These are phyloP conservation scores for Selenicereus undatus DNA, from an alignment of 148 eudicot genomes.

Conservation along the genomic window DNA sequence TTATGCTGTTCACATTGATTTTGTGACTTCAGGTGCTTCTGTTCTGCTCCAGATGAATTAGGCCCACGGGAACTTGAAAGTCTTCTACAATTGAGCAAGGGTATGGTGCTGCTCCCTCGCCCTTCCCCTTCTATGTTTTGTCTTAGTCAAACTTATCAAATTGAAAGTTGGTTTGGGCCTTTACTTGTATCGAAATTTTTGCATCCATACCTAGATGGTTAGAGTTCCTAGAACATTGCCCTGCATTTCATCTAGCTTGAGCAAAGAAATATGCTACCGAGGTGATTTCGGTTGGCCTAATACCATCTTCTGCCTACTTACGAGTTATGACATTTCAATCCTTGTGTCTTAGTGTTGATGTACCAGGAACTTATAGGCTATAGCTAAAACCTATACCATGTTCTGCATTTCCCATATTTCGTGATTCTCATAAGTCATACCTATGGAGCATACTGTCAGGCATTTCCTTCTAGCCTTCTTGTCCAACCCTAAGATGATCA, in stretches of 20 bases:
- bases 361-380: not conserved
- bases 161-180: not conserved
- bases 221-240: not conserved
- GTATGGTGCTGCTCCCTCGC: slow-evolving; percentile 30
- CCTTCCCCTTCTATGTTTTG: not conserved
- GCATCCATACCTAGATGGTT: not conserved
- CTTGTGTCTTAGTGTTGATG: no score
- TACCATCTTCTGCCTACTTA: not conserved
- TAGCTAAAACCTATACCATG: no score
- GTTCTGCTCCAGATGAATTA: slow-evolving; percentile 62
- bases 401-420: no score
- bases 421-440: no score
- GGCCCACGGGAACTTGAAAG: slow-evolving; percentile 49
- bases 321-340: no score
- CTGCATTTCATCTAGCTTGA: not conserved
- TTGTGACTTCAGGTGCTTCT: slow-evolving; percentile 47
- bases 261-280: not conserved
- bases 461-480: no score
- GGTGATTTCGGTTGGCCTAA: not conserved
- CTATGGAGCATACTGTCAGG: no score
- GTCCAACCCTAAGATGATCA: no score
- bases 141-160: not conserved
- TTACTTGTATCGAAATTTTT: not conserved
- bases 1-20: slow-evolving; percentile 1
- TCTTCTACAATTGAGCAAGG: slow-evolving; percentile 44